Percentiles rank a stretch among this genome's conserved stretches.
phyloP scores from a whole-genome alignment of 371 early-diverging fungal species.

The Syncephalastrum monosporum region DNA sequence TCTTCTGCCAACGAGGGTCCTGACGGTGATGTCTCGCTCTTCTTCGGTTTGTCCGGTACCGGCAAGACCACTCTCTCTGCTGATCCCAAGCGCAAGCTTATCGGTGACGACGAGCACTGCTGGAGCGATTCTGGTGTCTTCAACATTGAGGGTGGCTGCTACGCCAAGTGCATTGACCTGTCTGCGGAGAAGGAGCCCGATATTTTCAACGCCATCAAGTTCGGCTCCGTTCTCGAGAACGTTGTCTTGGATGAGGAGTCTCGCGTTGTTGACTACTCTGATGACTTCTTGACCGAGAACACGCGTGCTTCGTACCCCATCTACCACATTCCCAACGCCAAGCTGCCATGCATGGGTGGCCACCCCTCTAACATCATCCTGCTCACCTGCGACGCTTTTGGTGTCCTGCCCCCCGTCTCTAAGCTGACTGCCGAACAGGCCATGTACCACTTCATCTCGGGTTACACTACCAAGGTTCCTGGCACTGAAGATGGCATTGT shows the following conservation, averaged over 20 bases:
- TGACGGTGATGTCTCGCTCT: slow-evolving; percentile 87
- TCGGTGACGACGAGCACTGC: slow-evolving; percentile 98
- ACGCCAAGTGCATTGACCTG: slow-evolving; percentile 94
- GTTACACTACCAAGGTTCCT: slow-evolving; percentile 89
- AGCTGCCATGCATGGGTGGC: slow-evolving; percentile 88
- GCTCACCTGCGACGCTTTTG: slow-evolving; percentile 96
- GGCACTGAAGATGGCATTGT: slow-evolving; percentile 95
- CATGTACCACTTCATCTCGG: slow-evolving; percentile 96
- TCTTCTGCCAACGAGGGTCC: slow-evolving; percentile 94
- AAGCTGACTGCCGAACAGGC: slow-evolving; percentile 86
- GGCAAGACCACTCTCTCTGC: slow-evolving; percentile 97
- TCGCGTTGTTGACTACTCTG: slow-evolving; percentile 84
- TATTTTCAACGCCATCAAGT: slow-evolving; percentile 87
- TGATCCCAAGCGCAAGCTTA: slow-evolving; percentile 85
- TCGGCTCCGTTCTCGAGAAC: slow-evolving; percentile 93
- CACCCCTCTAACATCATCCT: slow-evolving; percentile 95
- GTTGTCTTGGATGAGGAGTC: slow-evolving; percentile 79
- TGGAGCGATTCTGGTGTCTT: slow-evolving; percentile 94
- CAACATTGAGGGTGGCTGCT: slow-evolving; percentile 98
- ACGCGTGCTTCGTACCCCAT: slow-evolving; percentile 95
- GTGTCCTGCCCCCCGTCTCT: slow-evolving; percentile 93
- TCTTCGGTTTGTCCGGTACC: slow-evolving; percentile 96
- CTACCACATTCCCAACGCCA: slow-evolving; percentile 93
- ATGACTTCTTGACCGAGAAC: slow-evolving; percentile 86
- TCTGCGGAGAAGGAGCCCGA: slow-evolving; percentile 95